A percentile compares a stretch with the other conserved stretches of the same genome.
Evolutionary conservation across 352 stramenopile genomes (phyloP).

Genomic region (Globisporangium okanoganense): DNA sequence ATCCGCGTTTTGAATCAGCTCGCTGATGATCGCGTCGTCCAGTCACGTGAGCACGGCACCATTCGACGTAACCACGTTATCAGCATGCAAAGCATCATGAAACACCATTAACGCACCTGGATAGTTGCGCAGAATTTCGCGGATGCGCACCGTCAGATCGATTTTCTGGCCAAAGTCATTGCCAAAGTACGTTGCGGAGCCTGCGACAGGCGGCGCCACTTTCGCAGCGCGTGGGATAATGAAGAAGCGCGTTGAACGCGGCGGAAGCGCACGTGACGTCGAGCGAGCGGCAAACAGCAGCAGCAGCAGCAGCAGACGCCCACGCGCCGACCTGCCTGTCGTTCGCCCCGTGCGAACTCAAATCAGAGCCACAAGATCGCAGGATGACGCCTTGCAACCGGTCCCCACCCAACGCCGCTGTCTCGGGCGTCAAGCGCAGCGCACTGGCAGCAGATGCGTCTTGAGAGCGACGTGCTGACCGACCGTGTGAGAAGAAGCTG

Average conservation of each 20-base stretch:
- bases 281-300: too few species aligned
- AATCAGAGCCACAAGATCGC: neutral
- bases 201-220: too few species aligned
- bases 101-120: constrained; percentile 42
- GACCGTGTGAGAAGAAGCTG: constrained; percentile 44
- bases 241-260: too few species aligned
- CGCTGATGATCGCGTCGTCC: constrained; percentile 63
- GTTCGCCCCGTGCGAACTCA: too few species aligned
- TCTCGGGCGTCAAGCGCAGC: neutral
- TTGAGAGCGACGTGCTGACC: constrained; percentile 7
- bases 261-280: too few species aligned
- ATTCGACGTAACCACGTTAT: neutral
- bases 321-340: too few species aligned
- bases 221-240: too few species aligned
- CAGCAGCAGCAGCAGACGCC: too few species aligned
- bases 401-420: neutral
- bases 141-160: constrained; percentile 89
- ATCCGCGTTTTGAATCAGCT: constrained; percentile 94
- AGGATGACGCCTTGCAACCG: neutral
- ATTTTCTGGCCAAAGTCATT: constrained; percentile 91
- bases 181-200: constrained; percentile 58
- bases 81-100: neutral
- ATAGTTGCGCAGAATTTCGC: constrained; percentile 92
- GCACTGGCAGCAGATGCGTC: constrained; percentile 2
- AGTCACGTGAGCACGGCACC: neutral